phyloP scores from a whole-genome alignment of 768 basidiomycete species.

The Pholiota molesta region DNA sequence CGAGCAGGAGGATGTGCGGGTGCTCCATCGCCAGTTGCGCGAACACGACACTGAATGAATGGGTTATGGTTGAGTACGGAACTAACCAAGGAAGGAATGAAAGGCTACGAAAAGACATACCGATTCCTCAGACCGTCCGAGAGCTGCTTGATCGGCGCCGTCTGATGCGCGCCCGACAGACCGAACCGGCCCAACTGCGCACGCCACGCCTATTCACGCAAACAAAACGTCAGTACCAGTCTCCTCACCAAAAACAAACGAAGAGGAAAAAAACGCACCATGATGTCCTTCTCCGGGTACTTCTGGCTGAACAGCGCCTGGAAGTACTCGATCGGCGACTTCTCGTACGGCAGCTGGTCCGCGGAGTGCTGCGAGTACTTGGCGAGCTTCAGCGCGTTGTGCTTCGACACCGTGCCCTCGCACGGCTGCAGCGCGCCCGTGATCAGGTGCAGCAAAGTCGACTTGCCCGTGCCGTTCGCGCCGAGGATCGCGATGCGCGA shows the following conservation, averaged over 20 bases:
- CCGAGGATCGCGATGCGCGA: slow-evolving; percentile 95
- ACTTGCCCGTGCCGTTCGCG: slow-evolving; percentile 92
- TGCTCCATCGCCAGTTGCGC: slow-evolving; percentile 97
- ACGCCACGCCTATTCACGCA: slow-evolving; percentile 81
- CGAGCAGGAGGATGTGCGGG: slow-evolving; percentile 91
- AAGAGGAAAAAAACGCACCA: slow-evolving; percentile 36
- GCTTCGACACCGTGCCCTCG: slow-evolving; percentile 88
- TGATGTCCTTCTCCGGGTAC: slow-evolving; percentile 92
- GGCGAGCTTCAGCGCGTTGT: slow-evolving; percentile 88
- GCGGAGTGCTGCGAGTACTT: slow-evolving; percentile 99
- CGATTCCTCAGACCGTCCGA: slow-evolving; percentile 97
- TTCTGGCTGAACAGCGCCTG: slow-evolving; percentile 76
- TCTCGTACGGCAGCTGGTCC: slow-evolving; percentile 96
- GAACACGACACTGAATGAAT: slow-evolving; percentile 77
- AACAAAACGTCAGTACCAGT: neutral
- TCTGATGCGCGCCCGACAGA: slow-evolving; percentile 92
- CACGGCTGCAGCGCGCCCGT: slow-evolving; percentile 78
- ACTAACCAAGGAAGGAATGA: neutral
- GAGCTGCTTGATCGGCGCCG: slow-evolving; percentile 89
- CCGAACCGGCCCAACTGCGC: slow-evolving; percentile 96
- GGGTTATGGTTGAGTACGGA: slow-evolving; percentile 11
- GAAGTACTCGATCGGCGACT: slow-evolving; percentile 92
- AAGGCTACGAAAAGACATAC: slow-evolving; percentile 44
- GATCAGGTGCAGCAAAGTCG: slow-evolving; percentile 43
- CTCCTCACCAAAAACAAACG: neutral